A percentile compares a stretch with the other conserved stretches of the same genome.
phyloP scores from a whole-genome alignment of 768 basidiomycete genomes.

The Kwoniella europaea region DNA sequence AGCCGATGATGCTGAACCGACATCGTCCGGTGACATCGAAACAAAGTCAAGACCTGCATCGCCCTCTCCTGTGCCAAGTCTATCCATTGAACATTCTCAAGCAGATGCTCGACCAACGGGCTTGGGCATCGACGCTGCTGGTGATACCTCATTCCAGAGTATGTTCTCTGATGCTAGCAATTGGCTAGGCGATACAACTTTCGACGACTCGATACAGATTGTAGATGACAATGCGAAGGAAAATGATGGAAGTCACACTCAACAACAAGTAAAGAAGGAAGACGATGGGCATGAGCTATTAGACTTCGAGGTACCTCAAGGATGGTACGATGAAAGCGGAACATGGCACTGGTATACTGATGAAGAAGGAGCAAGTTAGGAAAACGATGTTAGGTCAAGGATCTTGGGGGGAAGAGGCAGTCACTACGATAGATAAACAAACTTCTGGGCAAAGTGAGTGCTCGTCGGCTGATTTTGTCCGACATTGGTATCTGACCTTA shows the following conservation, averaged over 20 bases:
- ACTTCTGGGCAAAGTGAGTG: slow-evolving; percentile 12
- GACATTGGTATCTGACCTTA: too few relatives aligned
- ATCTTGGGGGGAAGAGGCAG: not conserved
- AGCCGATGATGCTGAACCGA: not conserved
- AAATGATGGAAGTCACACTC: not conserved
- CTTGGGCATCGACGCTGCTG: slow-evolving; percentile 24
- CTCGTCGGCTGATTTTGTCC: not conserved
- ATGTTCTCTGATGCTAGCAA: slow-evolving; percentile 39
- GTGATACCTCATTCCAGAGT: slow-evolving; percentile 30
- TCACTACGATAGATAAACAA: not conserved
- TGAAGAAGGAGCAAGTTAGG: slow-evolving; percentile 46
- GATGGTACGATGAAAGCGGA: slow-evolving; percentile 56
- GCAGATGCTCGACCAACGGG: slow-evolving; percentile 13
- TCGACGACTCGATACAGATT: slow-evolving; percentile 31
- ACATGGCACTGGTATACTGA: slow-evolving; percentile 55
- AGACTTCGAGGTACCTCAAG: slow-evolving; percentile 51
- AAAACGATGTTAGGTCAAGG: slow-evolving; percentile 30
- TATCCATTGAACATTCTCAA: slow-evolving; percentile 30
- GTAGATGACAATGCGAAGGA: not conserved
- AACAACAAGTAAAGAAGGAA: slow-evolving; percentile 5
- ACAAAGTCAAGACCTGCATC: slow-evolving; percentile 13
- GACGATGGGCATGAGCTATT: slow-evolving; percentile 40
- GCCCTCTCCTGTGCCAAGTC: slow-evolving; percentile 26
- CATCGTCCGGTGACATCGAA: not conserved
- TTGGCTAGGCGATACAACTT: slow-evolving; percentile 45